These are phyloP conservation scores for Biancaea sappan DNA, from an alignment of 306 rosid genomes.

Conservation along the genomic window DNA sequence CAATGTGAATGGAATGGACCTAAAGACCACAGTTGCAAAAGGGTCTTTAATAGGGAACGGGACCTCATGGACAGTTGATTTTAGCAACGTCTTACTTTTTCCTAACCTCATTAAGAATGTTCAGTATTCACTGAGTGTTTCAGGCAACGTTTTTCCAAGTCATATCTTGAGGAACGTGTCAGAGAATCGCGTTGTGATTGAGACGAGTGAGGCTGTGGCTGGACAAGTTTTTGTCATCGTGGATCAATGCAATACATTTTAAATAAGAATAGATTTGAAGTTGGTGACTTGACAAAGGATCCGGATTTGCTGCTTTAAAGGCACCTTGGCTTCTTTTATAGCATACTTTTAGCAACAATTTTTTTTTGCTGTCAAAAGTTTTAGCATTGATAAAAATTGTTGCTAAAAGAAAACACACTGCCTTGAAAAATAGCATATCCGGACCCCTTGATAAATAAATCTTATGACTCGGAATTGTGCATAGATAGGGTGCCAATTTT, in stretches of 20 bases:
- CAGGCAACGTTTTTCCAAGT: slow-evolving; percentile 44
- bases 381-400: too few relatives aligned
- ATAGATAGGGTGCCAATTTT: not conserved
- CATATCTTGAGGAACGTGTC: slow-evolving; percentile 68
- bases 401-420: too few relatives aligned
- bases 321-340: too few relatives aligned
- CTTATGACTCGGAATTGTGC: too few relatives aligned
- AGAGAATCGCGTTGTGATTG: slow-evolving; percentile 61
- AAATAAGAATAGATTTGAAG: slow-evolving; percentile 35
- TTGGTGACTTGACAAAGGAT: not conserved
- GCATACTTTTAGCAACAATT: too few relatives aligned
- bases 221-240: slow-evolving; percentile 63
- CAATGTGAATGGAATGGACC: slow-evolving; percentile 66
- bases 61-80: slow-evolving; percentile 71
- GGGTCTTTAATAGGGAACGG: slow-evolving; percentile 61
- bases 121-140: slow-evolving; percentile 62
- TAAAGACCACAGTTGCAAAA: slow-evolving; percentile 65
- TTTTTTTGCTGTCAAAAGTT: too few relatives aligned
- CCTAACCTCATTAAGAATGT: slow-evolving; percentile 73
- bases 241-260: slow-evolving; percentile 62
- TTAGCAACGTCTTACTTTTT: slow-evolving; percentile 59
- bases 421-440: too few relatives aligned
- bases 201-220: slow-evolving; percentile 50
- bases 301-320: too few relatives aligned
- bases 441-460: too few relatives aligned